Base-by-base conservation (phyloP, 495 filamentous ascomycete species). In the Penicillium subrubescens region DNA sequence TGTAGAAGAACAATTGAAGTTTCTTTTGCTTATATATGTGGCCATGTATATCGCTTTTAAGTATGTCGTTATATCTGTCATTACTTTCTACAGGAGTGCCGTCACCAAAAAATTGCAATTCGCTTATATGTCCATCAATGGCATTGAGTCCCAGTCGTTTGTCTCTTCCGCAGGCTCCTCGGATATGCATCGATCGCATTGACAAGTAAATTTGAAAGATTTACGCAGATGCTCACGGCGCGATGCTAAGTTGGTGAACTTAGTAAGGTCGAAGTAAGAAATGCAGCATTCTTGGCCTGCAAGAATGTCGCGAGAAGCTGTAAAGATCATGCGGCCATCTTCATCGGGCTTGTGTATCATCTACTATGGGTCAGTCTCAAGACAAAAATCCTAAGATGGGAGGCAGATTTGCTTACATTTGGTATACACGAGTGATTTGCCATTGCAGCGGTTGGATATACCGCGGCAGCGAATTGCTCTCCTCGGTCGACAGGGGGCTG, bases 211-310 rank as follows among this genome's bases (percentile, higher is more conserved):
- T 29, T 70, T 60, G 43, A 80, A 80, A 2, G 74, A 70, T 12
- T 60, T 60, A 21, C 67, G 67, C 12, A 80, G 68, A 70, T 75
- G 73, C 0, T 69, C 67, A 8, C 75, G 67, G 10, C 77, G 71
- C 8, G 67, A 66, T 15, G 50, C 44, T 5, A 77, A 34, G 19
- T 71, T 67, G 0, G 62, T 67, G 43, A 65, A 50, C 55, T 69
- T 57, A 6, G 71, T 71, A 48, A 80, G 39, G 52, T 80, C 77
- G 43, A 78, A 80, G 50, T 80, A 80, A 0, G 77, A 73, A 17
- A 80, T 80, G 29, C 77, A 80, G 57, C 77, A 80, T 62, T 80
- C 78, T 52, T 80, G 73, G 4, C 73, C 78, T 0, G 71, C 55
- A 1, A 68, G 48, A 37, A 80, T 80, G 31, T 80, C 74, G 11